Conservation (phyloP, 129 eudicot species). For the Ambrosia trifida region DNA sequence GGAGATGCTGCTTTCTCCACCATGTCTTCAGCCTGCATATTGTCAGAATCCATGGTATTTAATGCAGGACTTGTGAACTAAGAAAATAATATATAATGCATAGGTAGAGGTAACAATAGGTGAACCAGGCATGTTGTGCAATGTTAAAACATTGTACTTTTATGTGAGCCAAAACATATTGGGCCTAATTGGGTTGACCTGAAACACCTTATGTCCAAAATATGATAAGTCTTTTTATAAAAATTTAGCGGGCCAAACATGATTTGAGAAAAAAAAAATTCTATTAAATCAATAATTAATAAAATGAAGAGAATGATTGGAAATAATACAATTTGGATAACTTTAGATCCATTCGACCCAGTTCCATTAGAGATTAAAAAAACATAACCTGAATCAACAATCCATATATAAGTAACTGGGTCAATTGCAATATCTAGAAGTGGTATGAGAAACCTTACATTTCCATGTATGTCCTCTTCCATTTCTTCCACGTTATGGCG, state of each 20-base stretch:
- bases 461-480: constrained; percentile 21
- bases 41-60: constrained; percentile 13
- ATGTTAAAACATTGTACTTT: not conserved
- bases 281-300: not conserved
- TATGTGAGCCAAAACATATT: not conserved
- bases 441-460: constrained; percentile 34
- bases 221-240: not conserved
- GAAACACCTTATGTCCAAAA: not conserved
- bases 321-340: not conserved
- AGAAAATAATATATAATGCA: not conserved
- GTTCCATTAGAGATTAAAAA: not conserved
- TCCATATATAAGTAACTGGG: not conserved
- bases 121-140: not conserved
- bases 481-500: constrained; percentile 26
- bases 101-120: constrained; percentile 1
- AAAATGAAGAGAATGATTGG: not conserved
- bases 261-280: not conserved
- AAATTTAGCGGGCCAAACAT: not conserved
- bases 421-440: not conserved
- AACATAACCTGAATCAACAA: not conserved
- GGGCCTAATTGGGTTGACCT: not conserved
- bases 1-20: constrained; percentile 26
- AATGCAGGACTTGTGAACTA: constrained; percentile 10
- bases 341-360: not conserved
- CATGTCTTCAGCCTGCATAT: constrained; percentile 40